Conservation (phyloP, 164 flowering plant species). For the Malania oleifera region DNA sequence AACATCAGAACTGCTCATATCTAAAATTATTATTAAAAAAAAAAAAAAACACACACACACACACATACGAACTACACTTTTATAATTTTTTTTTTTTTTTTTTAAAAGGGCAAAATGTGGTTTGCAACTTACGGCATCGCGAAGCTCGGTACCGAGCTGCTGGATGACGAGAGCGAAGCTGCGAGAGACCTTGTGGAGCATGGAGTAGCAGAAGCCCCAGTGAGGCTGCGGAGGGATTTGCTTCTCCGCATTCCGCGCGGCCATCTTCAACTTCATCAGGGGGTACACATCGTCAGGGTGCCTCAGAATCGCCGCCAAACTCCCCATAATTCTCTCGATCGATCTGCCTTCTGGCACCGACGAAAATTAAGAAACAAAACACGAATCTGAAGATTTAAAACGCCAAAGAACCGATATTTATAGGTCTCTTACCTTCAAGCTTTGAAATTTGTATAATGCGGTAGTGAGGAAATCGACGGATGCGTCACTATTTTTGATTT, state of each 20-base stretch:
- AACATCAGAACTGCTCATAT: no score
- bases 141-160: conserved; percentile 76
- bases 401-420: neutral
- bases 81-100: no score
- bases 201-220: conserved; percentile 82
- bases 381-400: neutral
- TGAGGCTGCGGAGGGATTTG: conserved; percentile 82
- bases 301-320: conserved; percentile 52
- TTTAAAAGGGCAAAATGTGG: neutral
- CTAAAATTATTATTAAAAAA: no score
- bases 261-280: conserved; percentile 72
- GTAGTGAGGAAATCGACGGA: no score
- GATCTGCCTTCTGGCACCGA: conserved; percentile 9
- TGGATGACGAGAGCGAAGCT: conserved; percentile 89
- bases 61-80: no score
- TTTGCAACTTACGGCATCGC: conserved; percentile 56
- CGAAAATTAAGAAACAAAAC: neutral
- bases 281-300: conserved; percentile 81
- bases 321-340: conserved; percentile 37
- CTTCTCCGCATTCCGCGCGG: conserved; percentile 60
- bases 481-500: no score
- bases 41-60: no score
- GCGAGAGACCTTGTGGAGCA: conserved; percentile 87
- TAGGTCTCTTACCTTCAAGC: no score
- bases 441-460: no score